Evolutionary conservation across 306 rosid species (phyloP).

Genomic region (Pyrus betulifolia): DNA sequence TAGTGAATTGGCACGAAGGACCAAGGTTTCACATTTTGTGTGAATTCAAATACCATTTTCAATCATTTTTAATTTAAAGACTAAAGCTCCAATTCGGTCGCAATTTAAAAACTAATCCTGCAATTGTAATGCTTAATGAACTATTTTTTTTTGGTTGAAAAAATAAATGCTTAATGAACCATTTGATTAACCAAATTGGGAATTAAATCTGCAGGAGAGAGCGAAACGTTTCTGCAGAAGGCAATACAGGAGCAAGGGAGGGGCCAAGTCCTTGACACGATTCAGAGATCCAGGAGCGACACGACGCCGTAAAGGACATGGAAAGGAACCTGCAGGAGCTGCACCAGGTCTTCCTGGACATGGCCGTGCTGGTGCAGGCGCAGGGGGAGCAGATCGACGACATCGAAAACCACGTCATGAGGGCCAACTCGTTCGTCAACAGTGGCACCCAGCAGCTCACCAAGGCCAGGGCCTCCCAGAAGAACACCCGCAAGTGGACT

Average conservation of each 20-base stretch:
- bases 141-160: no score
- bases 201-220: conserved; percentile 46
- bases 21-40: no score
- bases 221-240: conserved; percentile 76
- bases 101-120: not conserved
- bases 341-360: conserved; percentile 90
- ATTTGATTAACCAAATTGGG: not conserved
- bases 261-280: conserved; percentile 62
- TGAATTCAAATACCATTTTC: no score
- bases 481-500: conserved; percentile 54
- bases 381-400: conserved; percentile 82
- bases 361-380: conserved; percentile 73
- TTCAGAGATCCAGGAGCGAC: conserved; percentile 87
- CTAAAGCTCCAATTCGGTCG: no score
- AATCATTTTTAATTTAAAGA: no score
- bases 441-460: conserved; percentile 49
- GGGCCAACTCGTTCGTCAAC: conserved; percentile 62
- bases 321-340: conserved; percentile 77
- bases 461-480: conserved; percentile 49
- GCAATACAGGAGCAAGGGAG: conserved; percentile 83
- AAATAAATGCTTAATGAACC: not conserved
- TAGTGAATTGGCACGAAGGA: no score
- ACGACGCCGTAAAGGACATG: conserved; percentile 67
- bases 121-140: not conserved
- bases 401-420: conserved; percentile 64